Conservation (phyloP, 129 eudicot genomes). For the Lactuca sativa region DNA sequence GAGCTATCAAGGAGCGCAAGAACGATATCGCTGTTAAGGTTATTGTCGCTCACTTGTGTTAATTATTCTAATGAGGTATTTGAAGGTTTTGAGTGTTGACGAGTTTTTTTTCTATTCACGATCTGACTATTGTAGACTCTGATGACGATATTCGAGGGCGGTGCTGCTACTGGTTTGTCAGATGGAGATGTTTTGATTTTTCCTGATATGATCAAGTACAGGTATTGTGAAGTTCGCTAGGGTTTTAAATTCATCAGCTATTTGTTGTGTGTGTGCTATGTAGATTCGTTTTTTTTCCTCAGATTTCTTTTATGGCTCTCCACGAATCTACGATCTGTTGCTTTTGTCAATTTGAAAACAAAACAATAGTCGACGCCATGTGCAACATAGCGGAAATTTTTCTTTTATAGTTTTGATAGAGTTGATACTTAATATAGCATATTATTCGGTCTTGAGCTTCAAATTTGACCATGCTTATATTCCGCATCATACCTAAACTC, state of each 20-base stretch:
- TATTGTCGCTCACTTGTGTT: not conserved
- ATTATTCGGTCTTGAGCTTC: not conserved
- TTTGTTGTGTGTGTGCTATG: not conserved
- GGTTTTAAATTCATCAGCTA: slow-evolving; percentile 1
- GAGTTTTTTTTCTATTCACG: slow-evolving; percentile 12
- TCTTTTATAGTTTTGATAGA: slow-evolving; percentile 4
- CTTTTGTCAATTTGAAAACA: slow-evolving; percentile 11
- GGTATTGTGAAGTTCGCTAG: slow-evolving; percentile 39
- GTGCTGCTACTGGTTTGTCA: slow-evolving; percentile 41
- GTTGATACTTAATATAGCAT: not conserved
- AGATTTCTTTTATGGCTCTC: slow-evolving; percentile 4
- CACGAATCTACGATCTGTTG: slow-evolving; percentile 1
- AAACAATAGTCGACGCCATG: slow-evolving; percentile 11
- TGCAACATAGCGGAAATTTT: slow-evolving; percentile 8
- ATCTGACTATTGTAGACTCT: slow-evolving; percentile 54
- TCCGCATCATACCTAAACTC: not conserved
- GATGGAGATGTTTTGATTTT: slow-evolving; percentile 90
- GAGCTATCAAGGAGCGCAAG: slow-evolving; percentile 65
- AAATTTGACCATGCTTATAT: not conserved
- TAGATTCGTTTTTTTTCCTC: slow-evolving; percentile 1
- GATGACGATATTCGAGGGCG: slow-evolving; percentile 69
- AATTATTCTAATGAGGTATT: not conserved
- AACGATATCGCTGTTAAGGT: slow-evolving; percentile 67
- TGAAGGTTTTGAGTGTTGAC: slow-evolving; percentile 1
- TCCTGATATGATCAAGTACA: slow-evolving; percentile 82